Evolutionary conservation across 1,284 basidiomycete genomes (phyloP).

Genomic region (Marasmius tenuissimus): DNA sequence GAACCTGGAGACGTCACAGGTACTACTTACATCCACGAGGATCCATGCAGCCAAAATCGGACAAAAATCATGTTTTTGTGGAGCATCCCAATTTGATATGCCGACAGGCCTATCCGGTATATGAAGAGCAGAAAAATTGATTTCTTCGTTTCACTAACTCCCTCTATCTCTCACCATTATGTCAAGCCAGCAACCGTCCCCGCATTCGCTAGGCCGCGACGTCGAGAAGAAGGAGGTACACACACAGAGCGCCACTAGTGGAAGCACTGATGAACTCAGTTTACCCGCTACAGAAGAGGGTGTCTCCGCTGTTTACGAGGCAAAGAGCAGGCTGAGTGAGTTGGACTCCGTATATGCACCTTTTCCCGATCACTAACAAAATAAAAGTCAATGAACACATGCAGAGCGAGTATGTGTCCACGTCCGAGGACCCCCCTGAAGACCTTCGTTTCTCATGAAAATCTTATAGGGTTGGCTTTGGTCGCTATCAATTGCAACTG

Average conservation of each 20-base stretch:
- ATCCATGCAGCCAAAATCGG: too few relatives aligned
- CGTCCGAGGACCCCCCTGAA: neutral
- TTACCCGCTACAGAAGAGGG: conserved; percentile 12
- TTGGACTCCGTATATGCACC: neutral
- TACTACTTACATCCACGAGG: too few relatives aligned
- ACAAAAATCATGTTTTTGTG: too few relatives aligned
- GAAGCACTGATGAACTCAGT: neutral
- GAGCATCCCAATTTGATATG: too few relatives aligned
- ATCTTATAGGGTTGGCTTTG: conserved; percentile 52
- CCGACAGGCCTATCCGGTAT: too few relatives aligned
- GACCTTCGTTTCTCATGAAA: neutral
- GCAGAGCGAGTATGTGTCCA: conserved; percentile 42
- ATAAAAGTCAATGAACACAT: conserved; percentile 44
- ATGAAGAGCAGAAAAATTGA: too few relatives aligned
- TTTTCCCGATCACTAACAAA: neutral
- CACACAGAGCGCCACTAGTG: neutral
- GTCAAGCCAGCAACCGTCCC: too few relatives aligned
- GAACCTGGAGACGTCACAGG: too few relatives aligned
- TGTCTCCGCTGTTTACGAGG: conserved; percentile 24
- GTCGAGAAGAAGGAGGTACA: neutral
- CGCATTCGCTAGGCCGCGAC: neutral
- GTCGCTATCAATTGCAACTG: conserved; percentile 59
- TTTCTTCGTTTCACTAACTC: too few relatives aligned
- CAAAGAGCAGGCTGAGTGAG: conserved; percentile 23
- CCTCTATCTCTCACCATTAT: too few relatives aligned